phyloP scores from a whole-genome alignment of 1,139 yeast species.

The Kodamaea derodonti region DNA sequence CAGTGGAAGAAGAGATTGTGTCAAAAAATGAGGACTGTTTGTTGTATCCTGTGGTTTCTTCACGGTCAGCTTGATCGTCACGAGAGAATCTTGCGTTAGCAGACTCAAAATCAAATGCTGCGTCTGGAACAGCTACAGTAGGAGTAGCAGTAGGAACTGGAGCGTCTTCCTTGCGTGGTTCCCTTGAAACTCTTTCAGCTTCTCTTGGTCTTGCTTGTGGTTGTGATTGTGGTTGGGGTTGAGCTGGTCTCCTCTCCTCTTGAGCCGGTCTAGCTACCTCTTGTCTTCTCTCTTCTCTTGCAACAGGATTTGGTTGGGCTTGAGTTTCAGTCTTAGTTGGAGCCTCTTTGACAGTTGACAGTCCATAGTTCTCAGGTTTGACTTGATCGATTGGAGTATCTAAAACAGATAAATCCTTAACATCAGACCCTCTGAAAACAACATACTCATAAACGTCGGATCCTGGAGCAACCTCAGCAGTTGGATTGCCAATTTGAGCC shows the following conservation, averaged over 20 bases:
- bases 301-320: slow-evolving; percentile 16
- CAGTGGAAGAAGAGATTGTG: slow-evolving; percentile 39
- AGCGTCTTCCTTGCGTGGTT: slow-evolving; percentile 1
- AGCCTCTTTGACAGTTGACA: slow-evolving; percentile 16
- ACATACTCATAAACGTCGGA: slow-evolving; percentile 73
- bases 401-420: slow-evolving; percentile 80
- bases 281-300: background rate
- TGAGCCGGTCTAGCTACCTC: background rate
- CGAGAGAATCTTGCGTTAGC: slow-evolving; percentile 39
- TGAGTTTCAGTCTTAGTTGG: slow-evolving; percentile 13
- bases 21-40: slow-evolving; percentile 22
- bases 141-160: slow-evolving; percentile 20
- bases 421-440: slow-evolving; percentile 89
- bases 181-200: background rate
- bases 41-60: slow-evolving; percentile 18
- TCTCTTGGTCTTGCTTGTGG: slow-evolving; percentile 15
- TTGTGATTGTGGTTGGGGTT: slow-evolving; percentile 8
- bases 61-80: slow-evolving; percentile 25
- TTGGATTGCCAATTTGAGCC: slow-evolving; percentile 53
- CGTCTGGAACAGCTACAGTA: slow-evolving; percentile 25
- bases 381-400: slow-evolving; percentile 61
- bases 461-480: slow-evolving; percentile 71
- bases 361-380: slow-evolving; percentile 28
- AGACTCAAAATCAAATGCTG: slow-evolving; percentile 54
- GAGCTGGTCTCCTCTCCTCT: background rate